Evolutionary conservation across 495 filamentous ascomycete species (phyloP), one percentile per base, ranked within the genome.

Genomic region (Hypoxylon fragiforme): DNA sequence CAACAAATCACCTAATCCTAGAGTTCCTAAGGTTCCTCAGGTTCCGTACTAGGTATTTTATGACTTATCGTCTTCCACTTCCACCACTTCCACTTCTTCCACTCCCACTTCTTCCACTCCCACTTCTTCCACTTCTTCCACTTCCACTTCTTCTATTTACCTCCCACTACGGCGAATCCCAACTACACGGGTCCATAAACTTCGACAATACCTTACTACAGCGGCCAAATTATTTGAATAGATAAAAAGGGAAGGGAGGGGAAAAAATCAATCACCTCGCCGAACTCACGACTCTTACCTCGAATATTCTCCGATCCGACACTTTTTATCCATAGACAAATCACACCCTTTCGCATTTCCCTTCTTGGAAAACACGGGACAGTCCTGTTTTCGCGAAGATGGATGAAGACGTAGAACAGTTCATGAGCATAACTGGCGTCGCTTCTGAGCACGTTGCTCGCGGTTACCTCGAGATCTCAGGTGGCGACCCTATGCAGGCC

Each of bases 401-500:
- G 89, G 88, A 89, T 46, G 80, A 83, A 51, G 76, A 78, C 3
- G 62, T 74, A 22, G 72, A 68, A 11, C 71, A 77, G 55, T 91
- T 94, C 66, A 76, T 75, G 64, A 75, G 65, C 73, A 83, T 98
- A 65, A 97, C 94, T 31, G 75, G 72, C 15, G 72, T 75, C 32
- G 68, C 50, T 45, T 78, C 81, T 7, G 75, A 85, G 53, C 42
- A 41, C 11, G 77, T 84, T 51, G 91, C 91, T 18, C 77, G 77
- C 46, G 87, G 87, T 57, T 95, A 95, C 70, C 81, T 97, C 28
- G 77, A 86, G 59, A 74, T 98, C 44, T 85, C 90, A 19, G 89
- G 95, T 57, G 85, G 83, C 61, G 84, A 95, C 63, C 74, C 90
- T 44, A 82, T 87, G 63, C 89, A 94, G 67, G 94, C 94, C 6